Base-by-base conservation (phyloP, 257 asterid species). In the Solanum tarijense region DNA sequence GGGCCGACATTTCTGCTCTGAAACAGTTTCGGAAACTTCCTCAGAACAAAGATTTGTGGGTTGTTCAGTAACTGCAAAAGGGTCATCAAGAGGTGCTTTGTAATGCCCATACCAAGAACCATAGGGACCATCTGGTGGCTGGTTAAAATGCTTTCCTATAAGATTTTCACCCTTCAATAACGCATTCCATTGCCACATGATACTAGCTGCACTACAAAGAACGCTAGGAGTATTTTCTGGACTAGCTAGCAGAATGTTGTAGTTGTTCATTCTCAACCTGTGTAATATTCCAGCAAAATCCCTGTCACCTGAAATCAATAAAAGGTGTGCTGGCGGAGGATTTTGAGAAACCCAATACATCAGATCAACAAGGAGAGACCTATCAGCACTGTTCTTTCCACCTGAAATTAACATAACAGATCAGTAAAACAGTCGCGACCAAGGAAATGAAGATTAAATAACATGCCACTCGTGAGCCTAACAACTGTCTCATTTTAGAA, bases 311-410 rank as follows among this genome's bases (percentile, higher is more conserved):
- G 99, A 94, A 75, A 97, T 97, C 86, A 97, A 83, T 86, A 97
- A 91, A 88, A 97, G 91, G 91, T 97, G 99, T 14, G 97, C 98
- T 13, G 99, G 99, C 83, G 99, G 99, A 89, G 99, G 99, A 89
- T 97, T 97, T 88, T 94, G 93, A 82, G 98, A 92, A 88, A 96
- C 97, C 99, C 99, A 97, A 60, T 90, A 90, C 98, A 95, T 95
- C 60, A 97, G 98, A 92, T 97, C 97, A 79, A 96, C 91, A 38
- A 97, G 98, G 90, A 96, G 98, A 65, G 98, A 97, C 87, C 98
- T 93, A 79, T 95, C 99, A 34, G 98, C 98, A 90, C 98, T 94
- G 92, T 95, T 97, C 93, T 96, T 94, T 84, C 98, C 98, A 91
- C 98, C 99, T 95, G 90, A 39, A 82, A 86, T 82, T 76, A 81